Base-by-base conservation (phyloP, 1,139 yeast species). In the Geotrichum histeridarum region DNA sequence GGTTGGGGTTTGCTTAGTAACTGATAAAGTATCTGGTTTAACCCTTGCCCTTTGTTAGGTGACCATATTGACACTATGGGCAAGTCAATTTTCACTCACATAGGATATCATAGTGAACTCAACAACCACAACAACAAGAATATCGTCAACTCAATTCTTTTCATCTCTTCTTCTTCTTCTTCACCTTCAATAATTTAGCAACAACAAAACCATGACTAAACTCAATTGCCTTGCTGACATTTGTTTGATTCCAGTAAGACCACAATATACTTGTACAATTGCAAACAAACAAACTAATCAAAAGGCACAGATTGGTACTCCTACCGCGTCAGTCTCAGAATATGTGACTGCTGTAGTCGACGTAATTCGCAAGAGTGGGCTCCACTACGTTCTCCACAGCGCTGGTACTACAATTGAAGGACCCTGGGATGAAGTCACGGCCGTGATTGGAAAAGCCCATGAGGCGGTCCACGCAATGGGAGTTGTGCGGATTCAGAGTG, bases 321-420 rank as follows among this genome's bases (percentile, higher is more conserved):
- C 77, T 0, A 72, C 78, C 0, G 82, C 93, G 1, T 86, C 95
- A 3, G 91, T 88, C 0, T 86, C 94, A 4, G 86, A 84, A 62
- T 88, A 87, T 63, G 82, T 89, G 41, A 81, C 94, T 14, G 75
- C 78, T 48, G 81, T 86, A 42, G 90, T 89, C 57, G 73, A 77
- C 46, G 70, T 81, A 51, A 82, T 89, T 31, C 76, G 83, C 55
- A 76, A 75, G 12, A 80, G 86, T 17, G 82, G 79, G 5, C 73
- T 89, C 54, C 77, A 81, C 52, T 82, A 85, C 56, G 82, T 87
- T 0, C 73, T 89, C 60, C 96, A 89, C 70, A 84, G 93, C 60
- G 96, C 96, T 1, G 96, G 96, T 5, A 88, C 96, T 8, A 87
- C 96, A 4, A 84, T 88, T 64, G 86, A 86, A 63, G 96, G 96